Evolutionary conservation across 2,329 filamentous ascomycete genomes (phyloP).

Genomic region (Aspergillus tanneri): DNA sequence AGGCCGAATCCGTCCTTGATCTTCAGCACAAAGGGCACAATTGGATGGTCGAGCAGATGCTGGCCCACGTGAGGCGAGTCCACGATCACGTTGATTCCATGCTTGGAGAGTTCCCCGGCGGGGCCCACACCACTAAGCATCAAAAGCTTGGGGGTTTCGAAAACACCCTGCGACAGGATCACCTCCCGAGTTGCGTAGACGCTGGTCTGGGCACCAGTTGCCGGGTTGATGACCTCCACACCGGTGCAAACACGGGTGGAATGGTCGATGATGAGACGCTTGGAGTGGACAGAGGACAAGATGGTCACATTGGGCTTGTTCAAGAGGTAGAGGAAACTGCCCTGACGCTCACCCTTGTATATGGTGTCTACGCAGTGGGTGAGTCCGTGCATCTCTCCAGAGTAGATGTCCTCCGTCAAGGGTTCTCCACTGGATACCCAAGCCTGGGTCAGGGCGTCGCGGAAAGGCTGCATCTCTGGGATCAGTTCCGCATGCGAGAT

Average conservation of each 20-base stretch:
- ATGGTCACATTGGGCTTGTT: conserved; percentile 58
- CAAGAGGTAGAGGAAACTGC: conserved; percentile 52
- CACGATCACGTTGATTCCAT: conserved; percentile 33
- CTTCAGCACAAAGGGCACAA: conserved; percentile 42
- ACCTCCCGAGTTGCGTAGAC: conserved; percentile 53
- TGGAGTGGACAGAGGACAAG: conserved; percentile 50
- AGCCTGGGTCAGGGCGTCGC: conserved; percentile 46
- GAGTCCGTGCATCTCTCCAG: conserved; percentile 56
- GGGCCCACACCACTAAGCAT: conserved; percentile 52
- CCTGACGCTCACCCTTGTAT: conserved; percentile 57
- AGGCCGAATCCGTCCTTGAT: conserved; percentile 45
- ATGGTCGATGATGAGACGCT: conserved; percentile 55
- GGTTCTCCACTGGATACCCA: conserved; percentile 55
- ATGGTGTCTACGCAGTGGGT: conserved; percentile 56
- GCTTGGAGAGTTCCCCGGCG: conserved; percentile 38
- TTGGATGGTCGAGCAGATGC: conserved; percentile 41
- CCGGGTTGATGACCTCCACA: conserved; percentile 47
- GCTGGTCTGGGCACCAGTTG: conserved; percentile 43
- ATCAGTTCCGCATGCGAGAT: conserved; percentile 57
- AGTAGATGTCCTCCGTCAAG: conserved; percentile 56
- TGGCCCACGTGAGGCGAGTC: conserved; percentile 32
- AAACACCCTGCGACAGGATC: conserved; percentile 51
- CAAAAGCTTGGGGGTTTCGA: conserved; percentile 54
- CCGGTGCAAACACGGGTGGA: conserved; percentile 44
- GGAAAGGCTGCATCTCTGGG: conserved; percentile 53